Percentiles rank a stretch among this genome's conserved stretches.
These are phyloP conservation scores for Yarrowia yakushimensis DNA, from an alignment of 805 yeast genomes.

Conservation along the genomic window DNA sequence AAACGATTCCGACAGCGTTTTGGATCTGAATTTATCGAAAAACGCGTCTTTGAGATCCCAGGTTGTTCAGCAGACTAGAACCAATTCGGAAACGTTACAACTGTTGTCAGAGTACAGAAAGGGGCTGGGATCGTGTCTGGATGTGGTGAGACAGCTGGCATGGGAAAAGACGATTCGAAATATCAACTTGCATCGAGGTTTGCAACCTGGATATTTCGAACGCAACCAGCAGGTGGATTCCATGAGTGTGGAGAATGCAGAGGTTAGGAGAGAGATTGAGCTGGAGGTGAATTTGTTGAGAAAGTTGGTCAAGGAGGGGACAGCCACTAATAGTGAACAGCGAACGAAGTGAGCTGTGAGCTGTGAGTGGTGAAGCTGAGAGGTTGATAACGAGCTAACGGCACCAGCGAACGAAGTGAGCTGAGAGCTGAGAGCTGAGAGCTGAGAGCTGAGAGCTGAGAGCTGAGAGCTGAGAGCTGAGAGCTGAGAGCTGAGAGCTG, in stretches of 20 bases:
- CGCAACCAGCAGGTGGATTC: constrained; percentile 26
- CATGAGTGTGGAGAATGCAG: constrained; percentile 29
- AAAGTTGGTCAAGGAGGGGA: constrained; percentile 20
- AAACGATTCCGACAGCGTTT: not conserved
- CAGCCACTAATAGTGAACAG: not conserved
- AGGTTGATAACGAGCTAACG: too few species aligned
- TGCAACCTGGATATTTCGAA: constrained; percentile 8
- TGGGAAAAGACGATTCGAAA: constrained; percentile 29
- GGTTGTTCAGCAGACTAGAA: constrained; percentile 24
- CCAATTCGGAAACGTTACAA: constrained; percentile 25
- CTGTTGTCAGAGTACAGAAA: constrained; percentile 28
- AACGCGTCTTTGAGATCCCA: constrained; percentile 23
- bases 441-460: too few species aligned
- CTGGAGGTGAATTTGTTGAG: constrained; percentile 28
- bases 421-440: not conserved
- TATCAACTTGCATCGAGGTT: constrained; percentile 28
- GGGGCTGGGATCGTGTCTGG: constrained; percentile 29
- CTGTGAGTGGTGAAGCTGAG: too few species aligned
- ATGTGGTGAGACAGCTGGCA: constrained; percentile 28
- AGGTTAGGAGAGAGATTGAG: constrained; percentile 27
- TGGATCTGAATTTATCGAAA: constrained; percentile 9
- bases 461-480: too few species aligned
- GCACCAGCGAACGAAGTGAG: too few species aligned
- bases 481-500: too few species aligned
- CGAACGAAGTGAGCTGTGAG: not conserved